Percentiles rank a stretch among this genome's conserved stretches.
Evolutionary conservation across 495 filamentous ascomycete species (phyloP).

Genomic region (Extremus antarcticus): DNA sequence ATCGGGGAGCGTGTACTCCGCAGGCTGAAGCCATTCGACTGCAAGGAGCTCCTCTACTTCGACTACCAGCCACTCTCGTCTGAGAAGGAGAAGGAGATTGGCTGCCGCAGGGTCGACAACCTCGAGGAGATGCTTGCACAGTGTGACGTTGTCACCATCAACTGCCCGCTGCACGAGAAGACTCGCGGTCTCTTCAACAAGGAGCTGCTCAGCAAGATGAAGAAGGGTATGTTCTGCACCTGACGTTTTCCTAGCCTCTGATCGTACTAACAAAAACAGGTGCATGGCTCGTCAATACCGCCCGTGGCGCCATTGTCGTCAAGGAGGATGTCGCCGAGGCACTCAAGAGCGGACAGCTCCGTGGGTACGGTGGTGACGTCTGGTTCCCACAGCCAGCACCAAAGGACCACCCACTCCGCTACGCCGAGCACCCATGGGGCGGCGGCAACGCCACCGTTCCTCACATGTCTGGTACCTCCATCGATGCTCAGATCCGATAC

Average conservation of each 20-base stretch:
- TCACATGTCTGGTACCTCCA: conserved; percentile 94
- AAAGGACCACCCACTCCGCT: conserved; percentile 85
- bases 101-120: conserved; percentile 72
- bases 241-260: neutral
- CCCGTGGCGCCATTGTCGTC: conserved; percentile 95
- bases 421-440: conserved; percentile 86
- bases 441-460: conserved; percentile 97
- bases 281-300: conserved; percentile 95
- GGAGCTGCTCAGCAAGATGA: conserved; percentile 99
- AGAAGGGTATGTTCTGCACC: conserved; percentile 63
- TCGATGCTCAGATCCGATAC: conserved; percentile 95
- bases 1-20: conserved; percentile 97
- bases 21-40: conserved; percentile 92
- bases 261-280: conserved; percentile 34
- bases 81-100: conserved; percentile 92
- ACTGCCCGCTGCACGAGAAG: conserved; percentile 98
- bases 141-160: conserved; percentile 98
- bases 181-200: conserved; percentile 96
- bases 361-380: conserved; percentile 94
- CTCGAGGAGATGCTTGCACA: conserved; percentile 92
- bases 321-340: conserved; percentile 98
- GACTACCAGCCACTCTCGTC: conserved; percentile 90
- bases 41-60: conserved; percentile 99
- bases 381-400: conserved; percentile 92
- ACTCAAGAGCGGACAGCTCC: conserved; percentile 83